These are phyloP conservation scores for Mycena metata DNA, from an alignment of 768 basidiomycete genomes.

Conservation along the genomic window DNA sequence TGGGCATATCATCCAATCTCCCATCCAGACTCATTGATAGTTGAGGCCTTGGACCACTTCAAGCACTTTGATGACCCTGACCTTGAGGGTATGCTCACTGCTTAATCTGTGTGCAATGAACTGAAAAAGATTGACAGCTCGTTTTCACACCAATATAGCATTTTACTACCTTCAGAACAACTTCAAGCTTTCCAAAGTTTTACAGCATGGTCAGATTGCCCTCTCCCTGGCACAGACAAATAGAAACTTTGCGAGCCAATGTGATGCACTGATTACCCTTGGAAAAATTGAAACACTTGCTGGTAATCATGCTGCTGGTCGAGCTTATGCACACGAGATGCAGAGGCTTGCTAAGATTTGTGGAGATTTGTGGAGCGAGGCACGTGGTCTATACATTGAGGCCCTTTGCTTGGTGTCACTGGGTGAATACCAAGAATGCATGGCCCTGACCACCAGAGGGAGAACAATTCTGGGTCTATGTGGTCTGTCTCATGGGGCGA, in stretches of 20 bases:
- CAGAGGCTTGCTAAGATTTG: not conserved
- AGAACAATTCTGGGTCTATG: not conserved
- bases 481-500: not conserved
- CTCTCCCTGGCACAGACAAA: not conserved
- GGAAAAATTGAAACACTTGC: not conserved
- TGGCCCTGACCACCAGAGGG: not conserved
- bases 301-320: not conserved
- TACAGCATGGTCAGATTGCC: no score
- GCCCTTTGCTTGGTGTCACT: not conserved
- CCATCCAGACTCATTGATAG: no score
- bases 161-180: not conserved
- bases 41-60: no score
- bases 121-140: not conserved
- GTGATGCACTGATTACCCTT: not conserved
- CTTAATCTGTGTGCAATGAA: not conserved
- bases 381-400: not conserved
- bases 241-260: not conserved
- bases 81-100: not conserved
- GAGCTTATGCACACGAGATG: not conserved
- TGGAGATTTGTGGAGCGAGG: not conserved
- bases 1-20: no score
- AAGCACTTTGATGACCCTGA: not conserved
- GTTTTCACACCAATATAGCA: not conserved
- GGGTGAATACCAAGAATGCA: not conserved
- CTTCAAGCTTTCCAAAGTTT: no score